Base-by-base conservation (phyloP, 139 green algal genomes). In the Mesostigma viride region DNA sequence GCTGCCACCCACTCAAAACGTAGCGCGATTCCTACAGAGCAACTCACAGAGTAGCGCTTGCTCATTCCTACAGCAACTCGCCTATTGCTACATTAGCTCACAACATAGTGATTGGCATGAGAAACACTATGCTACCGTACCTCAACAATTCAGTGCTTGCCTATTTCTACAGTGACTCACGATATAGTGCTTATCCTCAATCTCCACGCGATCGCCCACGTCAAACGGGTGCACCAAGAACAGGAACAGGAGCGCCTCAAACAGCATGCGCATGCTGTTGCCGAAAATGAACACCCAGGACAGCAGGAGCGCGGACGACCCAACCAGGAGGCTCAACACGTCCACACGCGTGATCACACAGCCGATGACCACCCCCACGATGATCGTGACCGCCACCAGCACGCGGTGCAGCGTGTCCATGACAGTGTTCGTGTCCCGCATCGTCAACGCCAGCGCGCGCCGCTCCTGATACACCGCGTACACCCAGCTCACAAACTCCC, bases 141-240 rank as follows among this genome's bases (percentile, higher is more conserved):
- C n/a, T n/a, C n/a, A n/a, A n/a, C n/a, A n/a, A n/a, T n/a, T n/a
- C n/a, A n/a, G n/a, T n/a, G n/a, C n/a, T n/a, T n/a, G n/a, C n/a
- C n/a, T n/a, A n/a, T n/a, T n/a, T n/a, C n/a, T n/a, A n/a, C n/a
- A n/a, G n/a, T n/a, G n/a, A n/a, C n/a, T n/a, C 24, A 68, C 40
- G 32, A 68, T 67, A 11, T 59, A 22, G 63, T 67, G 22, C 6
- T 66, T 62, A 36, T 34, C 62, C 4, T 75, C 68, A 20, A 75
- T 58, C 2, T 33, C 31, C 64, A 27, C 26, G 5, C 68, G 64
- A 67, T 90, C 84, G 3, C 83, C 84, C 6, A 90, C 81, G 62
- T 90, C 84, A 72, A 84, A 91, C 51, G 85, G 74, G 70, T 88
- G 84, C 57, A 87, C 72, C 24, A 84, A 69, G 61, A 91, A 91